These are phyloP conservation scores for Aspergillus sp. DNA, from an alignment of 2,329 filamentous ascomycete species.

Conservation along the genomic window DNA sequence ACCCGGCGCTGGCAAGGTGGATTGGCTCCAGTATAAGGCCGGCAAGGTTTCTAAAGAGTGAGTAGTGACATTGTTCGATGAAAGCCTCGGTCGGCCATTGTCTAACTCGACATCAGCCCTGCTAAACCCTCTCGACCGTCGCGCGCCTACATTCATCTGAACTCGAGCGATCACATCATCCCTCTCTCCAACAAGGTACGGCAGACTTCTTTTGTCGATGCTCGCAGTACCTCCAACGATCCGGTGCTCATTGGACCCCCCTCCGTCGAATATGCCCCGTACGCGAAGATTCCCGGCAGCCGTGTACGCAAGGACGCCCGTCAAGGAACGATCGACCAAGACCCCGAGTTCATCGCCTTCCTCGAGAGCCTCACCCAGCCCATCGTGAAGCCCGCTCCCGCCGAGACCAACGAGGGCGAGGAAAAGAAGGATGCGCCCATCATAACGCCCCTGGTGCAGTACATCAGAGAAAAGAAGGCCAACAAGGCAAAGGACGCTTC, in stretches of 20 bases:
- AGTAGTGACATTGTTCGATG: conserved; percentile 27
- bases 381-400: conserved; percentile 55
- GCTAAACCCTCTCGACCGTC: conserved; percentile 81
- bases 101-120: conserved; percentile 51
- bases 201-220: conserved; percentile 72
- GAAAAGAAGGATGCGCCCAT: conserved; percentile 64
- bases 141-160: conserved; percentile 78
- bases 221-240: conserved; percentile 71
- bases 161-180: conserved; percentile 66
- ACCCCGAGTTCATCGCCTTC: conserved; percentile 93
- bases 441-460: conserved; percentile 87
- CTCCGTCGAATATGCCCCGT: conserved; percentile 75
- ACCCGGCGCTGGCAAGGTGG: conserved; percentile 73
- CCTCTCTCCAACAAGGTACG: conserved; percentile 70
- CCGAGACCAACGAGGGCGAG: conserved; percentile 50
- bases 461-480: conserved; percentile 86
- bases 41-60: conserved; percentile 85
- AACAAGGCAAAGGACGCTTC: conserved; percentile 65
- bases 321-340: conserved; percentile 94
- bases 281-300: conserved; percentile 75
- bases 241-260: conserved; percentile 75
- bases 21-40: conserved; percentile 73
- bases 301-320: conserved; percentile 77
- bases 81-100: background rate
- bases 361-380: conserved; percentile 81